Base-by-base conservation (phyloP, 2,329 filamentous ascomycete genomes). In the Aspergillus sp. region DNA sequence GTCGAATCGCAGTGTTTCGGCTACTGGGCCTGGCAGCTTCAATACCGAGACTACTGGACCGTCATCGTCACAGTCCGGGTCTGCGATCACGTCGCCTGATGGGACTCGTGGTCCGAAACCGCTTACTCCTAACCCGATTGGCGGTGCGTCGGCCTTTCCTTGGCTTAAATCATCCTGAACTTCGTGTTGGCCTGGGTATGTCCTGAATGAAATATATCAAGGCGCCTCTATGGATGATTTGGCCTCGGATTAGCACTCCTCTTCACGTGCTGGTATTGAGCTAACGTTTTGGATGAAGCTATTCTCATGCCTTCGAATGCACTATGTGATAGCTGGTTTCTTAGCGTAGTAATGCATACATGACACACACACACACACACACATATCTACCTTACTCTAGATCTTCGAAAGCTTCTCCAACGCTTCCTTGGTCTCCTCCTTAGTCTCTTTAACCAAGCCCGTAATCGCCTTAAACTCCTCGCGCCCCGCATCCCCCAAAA, bases 111-210 rank as follows among this genome's bases (percentile, higher is more conserved):
- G 75, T 22, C 72, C 69, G 49, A 84, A 84, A 68, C 80, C 86
- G 17, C 85, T 87, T 60, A 84, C 87, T 7, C 83, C 87, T 34
- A 98, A 98, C 72, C 94, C 95, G 0, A 86, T 97, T 19, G 94
- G 94, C 8, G 91, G 91, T n/a, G 94, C 91, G 15, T 95, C 92
- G 61, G 94, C 94, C 3, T 98, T 98, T 80, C 89, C 91, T 13
- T 98, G 93, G 93, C 89, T 97, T 82, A 94, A 91, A 65, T 68
- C 76, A 22, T 68, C 69, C 13, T 70, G 45, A 75, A 54, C 60
- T 53, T n/a, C 64, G 55, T 7, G 62, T 63, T 23, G 48, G 60
- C n/a, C 38, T 54, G 57, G 25, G 63, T 60, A 59, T 66, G 61
- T 48, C 59, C 64, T 67, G 69, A 68, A 62, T 72, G 68, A 66